Conservation (phyloP, 495 filamentous ascomycete genomes). For the Hyaloscypha bicolor region DNA sequence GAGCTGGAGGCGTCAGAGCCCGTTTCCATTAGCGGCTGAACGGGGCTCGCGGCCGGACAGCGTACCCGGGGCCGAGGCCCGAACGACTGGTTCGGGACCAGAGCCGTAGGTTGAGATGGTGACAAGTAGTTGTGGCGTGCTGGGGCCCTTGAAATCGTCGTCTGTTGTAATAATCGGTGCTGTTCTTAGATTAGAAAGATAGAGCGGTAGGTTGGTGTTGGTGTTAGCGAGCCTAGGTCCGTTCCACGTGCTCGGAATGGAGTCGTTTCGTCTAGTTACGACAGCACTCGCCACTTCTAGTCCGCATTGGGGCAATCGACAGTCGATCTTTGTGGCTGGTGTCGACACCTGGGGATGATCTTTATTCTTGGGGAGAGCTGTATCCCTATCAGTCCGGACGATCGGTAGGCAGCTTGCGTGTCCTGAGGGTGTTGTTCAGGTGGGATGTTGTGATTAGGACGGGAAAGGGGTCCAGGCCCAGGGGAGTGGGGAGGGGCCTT, state of each 20-base stretch:
- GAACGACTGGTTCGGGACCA: no score
- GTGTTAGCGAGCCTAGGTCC: background rate
- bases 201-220: background rate
- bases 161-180: background rate
- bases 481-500: background rate
- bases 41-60: no score
- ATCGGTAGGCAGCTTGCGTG: background rate
- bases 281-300: constrained; percentile 23
- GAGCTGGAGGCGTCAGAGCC: no score
- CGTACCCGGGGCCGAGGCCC: no score
- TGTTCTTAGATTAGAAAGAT: background rate
- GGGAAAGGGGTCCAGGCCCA: background rate
- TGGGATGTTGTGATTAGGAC: background rate
- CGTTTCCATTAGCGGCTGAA: no score
- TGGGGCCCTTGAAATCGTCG: background rate
- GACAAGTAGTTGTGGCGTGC: no score
- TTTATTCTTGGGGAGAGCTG: background rate
- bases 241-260: background rate
- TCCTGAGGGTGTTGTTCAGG: background rate
- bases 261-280: background rate
- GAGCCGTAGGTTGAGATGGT: no score
- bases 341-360: background rate
- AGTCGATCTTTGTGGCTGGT: constrained; percentile 8
- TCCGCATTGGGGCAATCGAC: background rate
- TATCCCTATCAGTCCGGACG: background rate